These are phyloP conservation scores for Musa acuminata DNA, from an alignment of 176 grass and related monocot genomes.

Conservation along the genomic window DNA sequence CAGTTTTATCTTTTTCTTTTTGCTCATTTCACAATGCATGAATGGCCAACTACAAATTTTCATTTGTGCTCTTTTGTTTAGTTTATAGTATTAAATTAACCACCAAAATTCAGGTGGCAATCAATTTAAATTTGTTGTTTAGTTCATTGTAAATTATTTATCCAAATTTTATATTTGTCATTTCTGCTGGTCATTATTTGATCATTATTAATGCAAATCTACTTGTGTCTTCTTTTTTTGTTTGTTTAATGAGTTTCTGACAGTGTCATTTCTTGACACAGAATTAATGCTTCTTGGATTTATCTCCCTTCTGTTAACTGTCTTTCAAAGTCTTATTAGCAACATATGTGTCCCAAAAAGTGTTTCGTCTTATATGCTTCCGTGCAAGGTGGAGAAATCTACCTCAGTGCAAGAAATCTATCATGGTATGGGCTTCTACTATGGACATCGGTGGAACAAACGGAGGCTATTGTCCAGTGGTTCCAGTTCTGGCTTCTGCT, in stretches of 20 bases:
- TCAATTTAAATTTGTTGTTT: no score
- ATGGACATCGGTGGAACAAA: neutral
- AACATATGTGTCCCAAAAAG: constrained; percentile 16
- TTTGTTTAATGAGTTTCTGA: neutral
- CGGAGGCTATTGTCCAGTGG: constrained; percentile 10
- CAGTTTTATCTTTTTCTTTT: no score
- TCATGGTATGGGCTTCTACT: neutral
- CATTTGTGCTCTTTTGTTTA: no score
- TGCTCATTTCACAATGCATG: no score
- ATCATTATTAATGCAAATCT: neutral
- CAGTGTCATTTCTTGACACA: constrained; percentile 1
- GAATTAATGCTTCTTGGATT: constrained; percentile 30
- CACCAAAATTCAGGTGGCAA: no score
- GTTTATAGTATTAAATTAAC: no score
- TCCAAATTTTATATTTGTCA: no score
- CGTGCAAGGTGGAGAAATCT: constrained; percentile 21
- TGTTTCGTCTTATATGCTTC: constrained; percentile 13
- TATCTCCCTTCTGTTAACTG: constrained; percentile 22
- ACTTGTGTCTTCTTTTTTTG: neutral
- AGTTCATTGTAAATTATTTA: no score
- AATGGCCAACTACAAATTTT: no score
- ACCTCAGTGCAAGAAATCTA: constrained; percentile 5
- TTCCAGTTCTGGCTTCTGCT: constrained; percentile 1
- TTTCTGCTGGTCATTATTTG: neutral
- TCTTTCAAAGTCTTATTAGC: constrained; percentile 16